Evolutionary conservation across 345 rosid genomes (phyloP), one percentile per base, ranked within the genome.

Genomic region (Laguncularia racemosa): DNA sequence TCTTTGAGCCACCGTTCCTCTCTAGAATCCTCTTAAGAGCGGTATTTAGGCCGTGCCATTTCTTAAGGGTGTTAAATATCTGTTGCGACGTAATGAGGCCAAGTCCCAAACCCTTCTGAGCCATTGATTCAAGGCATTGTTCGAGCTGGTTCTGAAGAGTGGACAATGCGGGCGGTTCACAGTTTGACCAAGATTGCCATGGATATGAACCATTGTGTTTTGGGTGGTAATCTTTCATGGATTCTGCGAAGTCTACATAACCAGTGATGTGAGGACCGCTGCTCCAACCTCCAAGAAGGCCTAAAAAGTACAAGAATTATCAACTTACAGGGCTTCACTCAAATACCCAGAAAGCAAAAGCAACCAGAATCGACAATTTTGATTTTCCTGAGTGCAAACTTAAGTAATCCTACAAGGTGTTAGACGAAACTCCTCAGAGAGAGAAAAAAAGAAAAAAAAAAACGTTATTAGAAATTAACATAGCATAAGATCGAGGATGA

Each of bases 131-230:
- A 6, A 90, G 95, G 70, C 97, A 95, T 20, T 57, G 67, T 67
- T 95, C 99, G 57, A 93, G 84, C 80, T 88, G 99, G 78, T 68
- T 67, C 76, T 71, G 71, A 76, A 91, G 85, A 57, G 54, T 61
- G 2, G 84, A 65, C 46, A 95, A 70, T 45, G 75, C 33, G 2
- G 99, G 96, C 6, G 71, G 78, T 14, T 85, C 78, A 52, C 86
- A 79, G 50, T 76, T 76, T 13, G 86, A 82, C 97, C 99, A 95
- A 55, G 99, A 84, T 13, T 73, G 50, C 99, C 97, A 95, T 26
- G 96, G 97, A 62, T 76, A 90, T 0, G 95, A 90, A 16, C 73
- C 70, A 14, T 76, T 62, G 58, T 81, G 77, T 13, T 73, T 69
- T 0, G 97, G 97, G 54, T 88, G 97, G 62, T 87, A 86, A 47